Evolutionary conservation across 805 yeast species (phyloP), one percentile per base, ranked within the genome.

Genomic region (Ogataea corticis): DNA sequence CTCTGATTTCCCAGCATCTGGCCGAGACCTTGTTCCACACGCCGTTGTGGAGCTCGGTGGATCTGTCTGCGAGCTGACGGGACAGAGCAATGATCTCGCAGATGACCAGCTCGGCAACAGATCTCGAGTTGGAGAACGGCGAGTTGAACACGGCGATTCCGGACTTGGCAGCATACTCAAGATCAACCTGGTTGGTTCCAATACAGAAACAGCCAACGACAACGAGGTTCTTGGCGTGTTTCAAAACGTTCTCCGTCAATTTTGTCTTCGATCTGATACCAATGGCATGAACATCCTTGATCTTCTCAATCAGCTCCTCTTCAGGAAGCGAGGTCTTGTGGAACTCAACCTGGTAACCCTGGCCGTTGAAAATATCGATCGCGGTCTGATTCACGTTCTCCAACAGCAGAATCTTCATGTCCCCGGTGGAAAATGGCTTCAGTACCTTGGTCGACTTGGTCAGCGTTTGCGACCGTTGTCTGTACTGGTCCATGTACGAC

Each of bases 1-100:
- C 99, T 74, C 99, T 87, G 58, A 94, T 91, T 73, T 94, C 99
- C 98, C 98, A 94, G 74, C 99, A 94, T 69, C 80, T 90, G 56
- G 88, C 77, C 61, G 87, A 76, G 58, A 92, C 97, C 75, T 94
- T 94, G 76, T 94, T 94, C 99, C 99, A 94, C 51, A 92, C 83
- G 55, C 97, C 97, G 44, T 92, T 80, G 75, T 92, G 99, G 75
- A 94, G 67, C 75, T 94, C 99, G 55, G 85, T 85, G 29, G 96
- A 88, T 72, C 99, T 84, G 70, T 94, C 99, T 62, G 97, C 96
- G 51, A 92, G 70, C 74, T 94, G 99, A 75, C 99, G 85, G 23
- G 99, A 96, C 62, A 94, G 77, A 38, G 94, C 75, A 66, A 94
- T 89, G 65, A 94, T 83, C 73, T 94, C 97, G 55, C 94, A 96